phyloP scores from a whole-genome alignment of 2,329 filamentous ascomycete species.

The Didymella arachidicola region DNA sequence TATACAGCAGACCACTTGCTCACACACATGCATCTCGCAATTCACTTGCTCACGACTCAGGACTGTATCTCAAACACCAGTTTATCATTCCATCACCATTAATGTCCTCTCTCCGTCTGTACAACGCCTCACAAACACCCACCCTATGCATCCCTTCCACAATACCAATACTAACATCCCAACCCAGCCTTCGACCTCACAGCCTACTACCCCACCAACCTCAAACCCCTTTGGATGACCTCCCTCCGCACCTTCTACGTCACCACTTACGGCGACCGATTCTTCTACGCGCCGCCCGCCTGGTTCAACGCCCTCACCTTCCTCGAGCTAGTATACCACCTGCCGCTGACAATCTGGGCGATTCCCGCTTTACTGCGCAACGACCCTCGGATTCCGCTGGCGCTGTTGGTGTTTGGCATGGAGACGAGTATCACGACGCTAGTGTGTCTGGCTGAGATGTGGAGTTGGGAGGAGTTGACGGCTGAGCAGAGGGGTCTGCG shows the following conservation, averaged over 20 bases:
- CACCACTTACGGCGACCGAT: slow-evolving; percentile 67
- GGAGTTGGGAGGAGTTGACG: slow-evolving; percentile 58
- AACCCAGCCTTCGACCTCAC: slow-evolving; percentile 66
- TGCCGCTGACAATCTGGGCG: slow-evolving; percentile 68
- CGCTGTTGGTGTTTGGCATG: slow-evolving; percentile 66
- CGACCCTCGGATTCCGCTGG: slow-evolving; percentile 65
- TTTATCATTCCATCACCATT: background rate
- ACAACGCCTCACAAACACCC: background rate
- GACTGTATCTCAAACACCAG: background rate
- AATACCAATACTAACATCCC: slow-evolving; percentile 1
- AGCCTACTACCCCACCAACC: slow-evolving; percentile 62
- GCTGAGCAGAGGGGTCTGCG: slow-evolving; percentile 36
- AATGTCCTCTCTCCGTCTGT: background rate
- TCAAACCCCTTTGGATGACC: slow-evolving; percentile 60
- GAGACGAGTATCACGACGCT: slow-evolving; percentile 69
- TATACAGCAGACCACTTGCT: background rate
- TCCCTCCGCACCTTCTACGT: slow-evolving; percentile 65
- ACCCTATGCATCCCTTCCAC: background rate
- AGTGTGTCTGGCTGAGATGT: slow-evolving; percentile 68
- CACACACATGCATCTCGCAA: background rate
- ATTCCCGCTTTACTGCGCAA: slow-evolving; percentile 64
- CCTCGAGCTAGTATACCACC: slow-evolving; percentile 68
- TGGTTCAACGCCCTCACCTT: slow-evolving; percentile 67
- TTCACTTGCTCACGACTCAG: background rate
- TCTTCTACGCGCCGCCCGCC: slow-evolving; percentile 65